Evolutionary conservation across 441 rosid genomes (phyloP).

Genomic region (Jatropha podagrica): DNA sequence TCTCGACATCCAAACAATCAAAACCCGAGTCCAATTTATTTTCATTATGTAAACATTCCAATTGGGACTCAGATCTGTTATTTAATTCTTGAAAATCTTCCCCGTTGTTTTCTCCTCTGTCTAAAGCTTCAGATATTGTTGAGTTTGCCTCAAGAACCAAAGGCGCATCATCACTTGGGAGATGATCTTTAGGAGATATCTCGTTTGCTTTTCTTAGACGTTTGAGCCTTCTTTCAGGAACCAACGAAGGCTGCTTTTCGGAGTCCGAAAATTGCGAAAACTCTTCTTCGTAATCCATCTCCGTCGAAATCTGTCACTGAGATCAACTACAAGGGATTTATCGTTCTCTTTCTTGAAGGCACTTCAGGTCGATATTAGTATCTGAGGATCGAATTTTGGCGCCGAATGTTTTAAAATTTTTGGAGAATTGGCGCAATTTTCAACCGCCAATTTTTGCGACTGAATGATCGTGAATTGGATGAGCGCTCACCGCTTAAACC

Average conservation of each 20-base stretch:
- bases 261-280: conserved; percentile 45
- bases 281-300: conserved; percentile 57
- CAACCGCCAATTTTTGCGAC: conserved; percentile 2
- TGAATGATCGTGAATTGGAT: neutral
- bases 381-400: conserved; percentile 13
- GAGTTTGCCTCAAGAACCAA: conserved; percentile 18
- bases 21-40: conserved; percentile 29
- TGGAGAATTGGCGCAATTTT: neutral
- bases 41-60: conserved; percentile 35
- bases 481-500: too few relatives aligned
- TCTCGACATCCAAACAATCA: conserved; percentile 33
- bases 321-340: conserved; percentile 9
- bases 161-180: conserved; percentile 22
- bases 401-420: conserved; percentile 11
- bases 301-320: neutral
- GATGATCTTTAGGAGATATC: conserved; percentile 23
- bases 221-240: conserved; percentile 52
- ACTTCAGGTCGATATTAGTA: neutral
- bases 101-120: neutral
- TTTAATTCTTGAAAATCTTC: conserved; percentile 12
- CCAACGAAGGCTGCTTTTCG: conserved; percentile 40
- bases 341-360: neutral
- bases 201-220: conserved; percentile 60
- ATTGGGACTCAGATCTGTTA: conserved; percentile 23
- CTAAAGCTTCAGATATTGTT: neutral